phyloP scores from a whole-genome alignment of 1,284 basidiomycete genomes.

The Macrocystidia cucumis region DNA sequence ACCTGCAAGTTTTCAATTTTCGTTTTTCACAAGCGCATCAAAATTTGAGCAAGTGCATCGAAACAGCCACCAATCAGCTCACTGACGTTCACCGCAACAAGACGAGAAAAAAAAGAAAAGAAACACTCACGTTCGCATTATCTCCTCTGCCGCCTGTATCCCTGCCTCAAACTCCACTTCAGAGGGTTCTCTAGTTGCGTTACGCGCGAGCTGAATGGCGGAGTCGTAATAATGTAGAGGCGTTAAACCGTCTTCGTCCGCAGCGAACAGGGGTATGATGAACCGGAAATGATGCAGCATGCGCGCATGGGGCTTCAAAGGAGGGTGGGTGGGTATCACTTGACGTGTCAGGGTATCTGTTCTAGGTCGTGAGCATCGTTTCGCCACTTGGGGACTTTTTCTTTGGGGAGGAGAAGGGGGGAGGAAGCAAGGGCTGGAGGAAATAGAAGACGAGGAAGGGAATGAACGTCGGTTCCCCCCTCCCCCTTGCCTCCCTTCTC shows the following conservation, averaged over 20 bases:
- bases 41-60: too few relatives aligned
- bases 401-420: constrained; percentile 1
- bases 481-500: too few relatives aligned
- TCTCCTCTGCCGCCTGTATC: constrained; percentile 55
- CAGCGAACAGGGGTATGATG: constrained; percentile 56
- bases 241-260: constrained; percentile 54
- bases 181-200: constrained; percentile 53
- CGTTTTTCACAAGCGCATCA: too few relatives aligned
- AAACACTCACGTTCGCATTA: constrained; percentile 35
- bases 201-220: constrained; percentile 69
- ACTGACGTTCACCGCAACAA: too few relatives aligned
- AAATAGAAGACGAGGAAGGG: neutral
- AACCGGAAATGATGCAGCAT: constrained; percentile 71
- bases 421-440: constrained; percentile 1
- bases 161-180: constrained; percentile 67
- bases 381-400: too few relatives aligned
- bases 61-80: too few relatives aligned
- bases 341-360: constrained; percentile 57
- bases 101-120: neutral
- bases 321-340: constrained; percentile 57
- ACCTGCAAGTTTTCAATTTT: too few relatives aligned
- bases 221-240: constrained; percentile 69
- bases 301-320: constrained; percentile 54
- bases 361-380: constrained; percentile 4
- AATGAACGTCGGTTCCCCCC: constrained; percentile 2